phyloP scores from a whole-genome alignment of 352 stramenopile species.

The Phytophthora meadii region DNA sequence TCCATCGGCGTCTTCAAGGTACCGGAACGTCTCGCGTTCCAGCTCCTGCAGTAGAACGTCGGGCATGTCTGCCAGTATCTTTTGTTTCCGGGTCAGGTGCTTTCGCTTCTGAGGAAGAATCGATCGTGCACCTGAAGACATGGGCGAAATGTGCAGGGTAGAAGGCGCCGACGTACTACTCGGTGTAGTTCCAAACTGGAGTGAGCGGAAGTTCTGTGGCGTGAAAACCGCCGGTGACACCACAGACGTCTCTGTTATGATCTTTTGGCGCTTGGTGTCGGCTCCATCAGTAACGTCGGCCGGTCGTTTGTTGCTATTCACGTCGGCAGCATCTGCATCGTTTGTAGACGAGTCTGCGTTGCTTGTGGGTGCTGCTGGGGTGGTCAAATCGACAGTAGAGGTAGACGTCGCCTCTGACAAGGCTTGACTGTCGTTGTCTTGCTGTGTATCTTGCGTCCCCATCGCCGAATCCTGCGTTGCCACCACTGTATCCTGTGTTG shows the following conservation, averaged over 20 bases:
- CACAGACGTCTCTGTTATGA: constrained; percentile 5
- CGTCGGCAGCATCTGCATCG: constrained; percentile 3
- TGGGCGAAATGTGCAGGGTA: constrained; percentile 39
- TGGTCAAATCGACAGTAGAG: constrained; percentile 6
- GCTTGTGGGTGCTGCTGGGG: constrained; percentile 1
- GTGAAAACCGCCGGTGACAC: constrained; percentile 12
- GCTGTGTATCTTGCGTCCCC: constrained; percentile 21
- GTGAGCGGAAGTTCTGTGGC: constrained; percentile 13
- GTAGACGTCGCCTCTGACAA: constrained; percentile 14
- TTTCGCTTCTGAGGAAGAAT: constrained; percentile 34
- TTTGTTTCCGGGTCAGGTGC: constrained; percentile 48
- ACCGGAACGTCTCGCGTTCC: constrained; percentile 36
- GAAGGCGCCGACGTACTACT: constrained; percentile 20
- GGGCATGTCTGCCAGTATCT: constrained; percentile 44
- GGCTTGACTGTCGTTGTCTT: constrained; percentile 12
- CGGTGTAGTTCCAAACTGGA: constrained; percentile 8
- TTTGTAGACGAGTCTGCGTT: neutral
- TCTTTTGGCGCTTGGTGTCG: constrained; percentile 33
- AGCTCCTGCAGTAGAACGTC: constrained; percentile 43
- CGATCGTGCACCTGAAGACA: constrained; percentile 25
- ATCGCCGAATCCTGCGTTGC: constrained; percentile 17
- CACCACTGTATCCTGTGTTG: constrained; percentile 17
- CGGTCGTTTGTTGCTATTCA: constrained; percentile 32
- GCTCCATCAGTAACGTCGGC: constrained; percentile 7
- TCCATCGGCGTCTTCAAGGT: constrained; percentile 29